Percentiles rank a stretch among this genome's conserved stretches.
Evolutionary conservation across 768 basidiomycete species (phyloP).

Genomic region (Cystofilobasidium bisporidii): DNA sequence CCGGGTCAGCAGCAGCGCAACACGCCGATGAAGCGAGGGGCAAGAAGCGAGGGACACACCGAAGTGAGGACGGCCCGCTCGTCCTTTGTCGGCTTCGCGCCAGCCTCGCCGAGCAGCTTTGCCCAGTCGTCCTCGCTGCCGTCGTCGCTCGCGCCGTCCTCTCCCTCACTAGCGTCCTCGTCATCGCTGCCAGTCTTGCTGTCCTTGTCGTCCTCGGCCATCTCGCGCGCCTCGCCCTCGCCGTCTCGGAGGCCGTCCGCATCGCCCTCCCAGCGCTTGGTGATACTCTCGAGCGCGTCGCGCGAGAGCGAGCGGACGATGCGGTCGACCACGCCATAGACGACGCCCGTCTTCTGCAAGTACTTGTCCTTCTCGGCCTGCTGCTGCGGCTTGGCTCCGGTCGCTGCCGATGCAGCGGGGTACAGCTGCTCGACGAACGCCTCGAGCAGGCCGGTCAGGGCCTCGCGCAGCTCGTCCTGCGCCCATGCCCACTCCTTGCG

Average conservation of each 20-base stretch:
- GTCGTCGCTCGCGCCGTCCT: not conserved
- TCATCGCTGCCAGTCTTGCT: not conserved
- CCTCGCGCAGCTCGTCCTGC: constrained; percentile 8
- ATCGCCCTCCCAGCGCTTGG: not conserved
- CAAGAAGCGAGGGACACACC: constrained; percentile 12
- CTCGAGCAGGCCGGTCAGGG: not conserved
- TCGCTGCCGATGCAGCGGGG: not conserved
- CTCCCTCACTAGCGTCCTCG: not conserved
- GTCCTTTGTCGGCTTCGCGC: not conserved
- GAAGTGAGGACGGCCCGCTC: constrained; percentile 13
- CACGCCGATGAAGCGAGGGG: too few species aligned
- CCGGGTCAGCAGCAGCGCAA: too few species aligned
- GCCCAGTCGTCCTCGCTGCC: constrained; percentile 23
- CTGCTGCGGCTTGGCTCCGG: not conserved
- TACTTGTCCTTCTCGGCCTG: not conserved
- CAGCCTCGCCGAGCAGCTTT: constrained; percentile 14
- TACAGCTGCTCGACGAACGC: constrained; percentile 1
- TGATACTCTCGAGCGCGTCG: not conserved
- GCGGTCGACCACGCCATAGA: constrained; percentile 4
- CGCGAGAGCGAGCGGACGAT: not conserved
- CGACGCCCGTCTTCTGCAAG: not conserved
- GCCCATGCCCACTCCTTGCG: constrained; percentile 14
- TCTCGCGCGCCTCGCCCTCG: constrained; percentile 17
- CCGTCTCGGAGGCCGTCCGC: constrained; percentile 16
- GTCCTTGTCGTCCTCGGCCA: constrained; percentile 6